A percentile compares a stretch with the other conserved stretches of the same genome.
phyloP scores from a whole-genome alignment of 345 rosid species.

The Mallotus nudiflorus region DNA sequence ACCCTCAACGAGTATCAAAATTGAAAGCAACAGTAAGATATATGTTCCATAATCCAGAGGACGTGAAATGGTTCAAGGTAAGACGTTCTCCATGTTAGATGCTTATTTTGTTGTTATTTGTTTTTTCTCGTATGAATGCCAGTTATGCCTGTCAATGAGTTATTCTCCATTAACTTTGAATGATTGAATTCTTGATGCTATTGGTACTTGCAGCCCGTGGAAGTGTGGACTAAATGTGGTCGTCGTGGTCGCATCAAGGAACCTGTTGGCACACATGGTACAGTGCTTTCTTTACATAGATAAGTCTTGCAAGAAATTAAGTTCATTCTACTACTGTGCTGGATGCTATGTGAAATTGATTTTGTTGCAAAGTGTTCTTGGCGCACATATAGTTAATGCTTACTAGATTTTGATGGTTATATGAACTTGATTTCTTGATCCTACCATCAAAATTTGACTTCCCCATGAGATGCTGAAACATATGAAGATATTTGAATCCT shows the following conservation, averaged over 20 bases:
- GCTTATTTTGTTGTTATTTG: not conserved
- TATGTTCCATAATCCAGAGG: constrained; percentile 95
- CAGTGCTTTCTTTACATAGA: not conserved
- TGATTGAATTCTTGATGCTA: constrained; percentile 15
- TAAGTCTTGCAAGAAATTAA: too few species aligned
- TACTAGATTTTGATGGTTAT: not conserved
- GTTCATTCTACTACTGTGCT: too few species aligned
- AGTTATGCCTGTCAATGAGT: not conserved
- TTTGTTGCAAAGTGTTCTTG: too few species aligned
- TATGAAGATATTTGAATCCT: not conserved
- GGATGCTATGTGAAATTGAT: too few species aligned
- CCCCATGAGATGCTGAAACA: not conserved
- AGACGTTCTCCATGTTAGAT: not conserved
- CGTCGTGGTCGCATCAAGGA: constrained; percentile 90
- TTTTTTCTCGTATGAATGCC: not conserved
- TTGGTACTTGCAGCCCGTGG: constrained; percentile 68
- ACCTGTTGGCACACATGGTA: constrained; percentile 96
- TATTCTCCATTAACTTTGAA: not conserved
- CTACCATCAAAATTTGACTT: not conserved
- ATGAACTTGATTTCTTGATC: not conserved
- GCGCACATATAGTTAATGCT: not conserved
- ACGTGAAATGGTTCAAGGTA: constrained; percentile 98
- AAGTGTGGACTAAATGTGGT: constrained; percentile 83
- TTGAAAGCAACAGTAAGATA: constrained; percentile 76
- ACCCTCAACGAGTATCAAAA: constrained; percentile 91